Conservation (phyloP, 306 rosid species). For the Pyrus betulifolia region DNA sequence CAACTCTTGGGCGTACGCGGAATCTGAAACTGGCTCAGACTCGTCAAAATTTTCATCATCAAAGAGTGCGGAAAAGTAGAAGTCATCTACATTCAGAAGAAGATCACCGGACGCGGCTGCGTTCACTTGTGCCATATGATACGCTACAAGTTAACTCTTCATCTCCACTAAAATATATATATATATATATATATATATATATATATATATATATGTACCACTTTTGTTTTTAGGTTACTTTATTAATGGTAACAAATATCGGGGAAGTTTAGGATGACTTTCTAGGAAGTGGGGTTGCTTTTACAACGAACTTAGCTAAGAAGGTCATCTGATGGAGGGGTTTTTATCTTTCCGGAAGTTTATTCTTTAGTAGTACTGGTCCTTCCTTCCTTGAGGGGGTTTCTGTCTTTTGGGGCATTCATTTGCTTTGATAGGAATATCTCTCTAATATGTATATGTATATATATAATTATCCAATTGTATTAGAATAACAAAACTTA, state of each 20-base stretch:
- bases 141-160: background rate
- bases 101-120: background rate
- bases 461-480: too few species aligned
- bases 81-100: slow-evolving; percentile 21
- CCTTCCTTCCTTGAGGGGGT: background rate
- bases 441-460: too few species aligned
- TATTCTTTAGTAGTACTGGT: background rate
- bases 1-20: slow-evolving; percentile 30
- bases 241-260: too few species aligned
- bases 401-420: background rate
- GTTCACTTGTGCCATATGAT: slow-evolving; percentile 20
- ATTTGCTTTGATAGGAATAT: background rate
- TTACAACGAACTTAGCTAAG: background rate
- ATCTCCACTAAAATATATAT: background rate
- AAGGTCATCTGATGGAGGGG: background rate
- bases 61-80: slow-evolving; percentile 24
- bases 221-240: too few species aligned
- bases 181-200: too few species aligned
- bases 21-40: slow-evolving; percentile 16
- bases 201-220: too few species aligned
- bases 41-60: slow-evolving; percentile 2
- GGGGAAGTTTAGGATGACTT: background rate
- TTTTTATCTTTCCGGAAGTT: background rate
- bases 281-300: background rate
- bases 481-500: too few species aligned